Base-by-base conservation (phyloP, 768 basidiomycete species). In the Boletus reticulatus region DNA sequence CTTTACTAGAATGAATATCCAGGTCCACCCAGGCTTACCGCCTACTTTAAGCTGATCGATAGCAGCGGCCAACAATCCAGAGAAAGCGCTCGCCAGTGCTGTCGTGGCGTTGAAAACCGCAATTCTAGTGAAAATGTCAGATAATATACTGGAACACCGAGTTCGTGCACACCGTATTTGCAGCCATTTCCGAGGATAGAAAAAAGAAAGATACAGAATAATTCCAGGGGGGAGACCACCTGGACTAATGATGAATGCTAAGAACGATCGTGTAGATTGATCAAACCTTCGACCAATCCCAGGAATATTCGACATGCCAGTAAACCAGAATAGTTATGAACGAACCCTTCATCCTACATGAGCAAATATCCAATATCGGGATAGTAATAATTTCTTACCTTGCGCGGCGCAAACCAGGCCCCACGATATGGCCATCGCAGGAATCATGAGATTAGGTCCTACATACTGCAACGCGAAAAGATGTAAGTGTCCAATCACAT, bases 281-380 rank as follows among this genome's bases (percentile, higher is more conserved):
- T 37, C 48, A 73, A 79, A 62, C 84, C 88, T 73, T 89, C 85
- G 16, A 80, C 67, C n/a, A 82, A 67, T 6, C 88, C 89, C n/a
- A 72, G 60, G 54, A 83, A 71, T 54, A 75, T 74, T 19, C 85
- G 69, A 50, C 76, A 80, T 7, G 72, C 74, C 20, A 84, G 66
- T 13, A 87, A 75, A 31, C 86, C 83, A 66, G 66, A 80, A 73
- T 67, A 85, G 62, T 59, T 73, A 57, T 63, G 76, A 67, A 72
- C 82, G 17, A 80, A 60, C 2, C 81, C 81, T 80, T 55, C 13
- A 41, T 27, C 22, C 39, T 17, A 13, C 1, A 43, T 58, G 29
- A 60, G 31, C 5, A 27, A 37, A 34, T 34, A 3, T 31, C 6
- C 17, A 5, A 22, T 13, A 31, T 49, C 10, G 10, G 10, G 20